Conservation (phyloP, 805 yeast genomes). For the Yarrowia sp. region DNA sequence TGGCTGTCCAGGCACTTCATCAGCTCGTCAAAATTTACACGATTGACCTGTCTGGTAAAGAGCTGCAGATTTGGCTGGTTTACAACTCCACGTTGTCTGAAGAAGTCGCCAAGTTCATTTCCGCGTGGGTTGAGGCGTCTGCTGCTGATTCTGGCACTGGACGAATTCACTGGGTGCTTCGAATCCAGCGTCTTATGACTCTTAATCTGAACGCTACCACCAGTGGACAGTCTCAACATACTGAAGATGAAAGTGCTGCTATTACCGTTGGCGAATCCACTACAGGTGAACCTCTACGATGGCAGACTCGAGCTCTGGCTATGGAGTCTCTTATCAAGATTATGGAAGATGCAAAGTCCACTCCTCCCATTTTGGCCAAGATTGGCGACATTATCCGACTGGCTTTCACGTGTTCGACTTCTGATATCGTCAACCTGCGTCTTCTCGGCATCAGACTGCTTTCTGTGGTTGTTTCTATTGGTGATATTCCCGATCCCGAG, state of each 20-base stretch:
- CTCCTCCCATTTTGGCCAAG: conserved; percentile 31
- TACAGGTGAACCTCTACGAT: conserved; percentile 40
- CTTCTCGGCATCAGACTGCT: conserved; percentile 63
- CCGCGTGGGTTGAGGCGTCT: conserved; percentile 59
- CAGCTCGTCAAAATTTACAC: conserved; percentile 57
- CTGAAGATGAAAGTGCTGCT: conserved; percentile 18
- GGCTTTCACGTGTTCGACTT: conserved; percentile 77
- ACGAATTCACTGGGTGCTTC: conserved; percentile 50
- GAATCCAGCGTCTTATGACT: conserved; percentile 42
- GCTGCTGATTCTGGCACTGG: conserved; percentile 27
- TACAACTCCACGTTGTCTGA: conserved; percentile 45
- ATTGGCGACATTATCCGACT: conserved; percentile 64
- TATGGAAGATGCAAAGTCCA: conserved; percentile 33
- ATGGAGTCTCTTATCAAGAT: conserved; percentile 33
- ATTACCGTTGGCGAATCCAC: conserved; percentile 39
- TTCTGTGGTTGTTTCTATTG: conserved; percentile 56
- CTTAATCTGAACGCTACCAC: conserved; percentile 28
- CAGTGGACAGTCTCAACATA: conserved; percentile 35
- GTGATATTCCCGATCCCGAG: conserved; percentile 64
- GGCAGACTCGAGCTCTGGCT: conserved; percentile 45
- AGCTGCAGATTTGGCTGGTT: conserved; percentile 58
- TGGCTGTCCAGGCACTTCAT: conserved; percentile 54
- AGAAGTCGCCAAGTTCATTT: conserved; percentile 47
- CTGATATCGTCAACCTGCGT: conserved; percentile 59
- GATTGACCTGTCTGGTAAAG: conserved; percentile 40